Percentiles rank a stretch among this genome's conserved stretches.
Evolutionary conservation across 129 eudicot genomes (phyloP).

Genomic region (Kitagawia praeruptora): DNA sequence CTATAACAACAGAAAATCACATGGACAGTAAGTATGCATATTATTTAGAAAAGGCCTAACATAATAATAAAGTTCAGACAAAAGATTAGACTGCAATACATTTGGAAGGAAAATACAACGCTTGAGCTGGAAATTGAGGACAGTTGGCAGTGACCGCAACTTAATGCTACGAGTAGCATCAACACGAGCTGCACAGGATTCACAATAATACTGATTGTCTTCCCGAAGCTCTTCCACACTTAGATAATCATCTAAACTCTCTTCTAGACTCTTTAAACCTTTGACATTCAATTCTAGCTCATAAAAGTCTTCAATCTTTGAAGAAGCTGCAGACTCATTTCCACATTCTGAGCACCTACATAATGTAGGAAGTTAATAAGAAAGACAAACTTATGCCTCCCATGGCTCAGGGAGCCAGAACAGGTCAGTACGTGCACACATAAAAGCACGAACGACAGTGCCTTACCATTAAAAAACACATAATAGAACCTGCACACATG

Average conservation of each 20-base stretch:
- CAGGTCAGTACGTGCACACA: not conserved
- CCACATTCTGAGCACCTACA: slow-evolving; percentile 92
- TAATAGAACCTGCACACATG: not conserved
- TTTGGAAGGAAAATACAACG: slow-evolving; percentile 94
- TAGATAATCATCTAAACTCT: slow-evolving; percentile 87
- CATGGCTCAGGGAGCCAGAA: not conserved
- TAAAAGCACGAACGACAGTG: not conserved
- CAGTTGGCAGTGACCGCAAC: slow-evolving; percentile 82
- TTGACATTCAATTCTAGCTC: slow-evolving; percentile 87
- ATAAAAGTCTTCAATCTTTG: slow-evolving; percentile 85
- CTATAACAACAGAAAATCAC: not conserved
- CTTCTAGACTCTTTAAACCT: slow-evolving; percentile 86
- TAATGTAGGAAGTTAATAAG: slow-evolving; percentile 16
- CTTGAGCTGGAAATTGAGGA: slow-evolving; percentile 94
- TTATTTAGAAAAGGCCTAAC: not conserved
- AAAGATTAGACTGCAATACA: slow-evolving; percentile 26
- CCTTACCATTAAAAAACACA: not conserved
- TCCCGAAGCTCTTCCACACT: slow-evolving; percentile 86
- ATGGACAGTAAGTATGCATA: slow-evolving; percentile 1
- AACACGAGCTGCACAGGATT: slow-evolving; percentile 72
- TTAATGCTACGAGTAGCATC: slow-evolving; percentile 92
- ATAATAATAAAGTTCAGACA: not conserved
- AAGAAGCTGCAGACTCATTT: slow-evolving; percentile 86
- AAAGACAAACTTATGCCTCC: not conserved
- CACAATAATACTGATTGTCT: slow-evolving; percentile 86